A percentile compares a stretch with the other conserved stretches of the same genome.
Evolutionary conservation across 169 alveolate species (phyloP).

Genomic region (Eimeria sp.): DNA sequence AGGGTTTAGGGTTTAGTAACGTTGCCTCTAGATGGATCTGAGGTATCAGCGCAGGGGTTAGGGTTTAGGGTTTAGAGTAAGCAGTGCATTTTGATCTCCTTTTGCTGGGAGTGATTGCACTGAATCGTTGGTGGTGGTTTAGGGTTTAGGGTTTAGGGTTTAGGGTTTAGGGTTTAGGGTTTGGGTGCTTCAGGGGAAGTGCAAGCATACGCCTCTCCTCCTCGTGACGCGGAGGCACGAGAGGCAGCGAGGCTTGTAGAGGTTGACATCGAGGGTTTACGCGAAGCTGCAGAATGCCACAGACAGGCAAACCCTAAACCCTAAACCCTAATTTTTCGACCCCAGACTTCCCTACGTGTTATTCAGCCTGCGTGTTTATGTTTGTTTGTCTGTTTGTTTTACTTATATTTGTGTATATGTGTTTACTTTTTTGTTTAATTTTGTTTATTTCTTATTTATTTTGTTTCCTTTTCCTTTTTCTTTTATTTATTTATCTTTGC

Average conservation of each 20-base stretch:
- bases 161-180: constrained; percentile 15
- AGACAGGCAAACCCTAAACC: constrained; percentile 93
- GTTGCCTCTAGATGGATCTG: neutral
- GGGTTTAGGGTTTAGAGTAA: neutral
- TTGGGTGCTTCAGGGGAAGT: neutral
- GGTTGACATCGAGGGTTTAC: constrained; percentile 94
- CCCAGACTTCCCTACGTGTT: no score
- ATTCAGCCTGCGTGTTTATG: no score
- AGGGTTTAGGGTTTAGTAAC: constrained; percentile 2
- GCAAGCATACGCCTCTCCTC: constrained; percentile 19
- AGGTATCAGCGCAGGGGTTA: neutral
- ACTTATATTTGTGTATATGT: no score
- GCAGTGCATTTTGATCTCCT: no score
- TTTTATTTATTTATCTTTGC: no score
- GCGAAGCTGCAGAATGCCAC: constrained; percentile 99
- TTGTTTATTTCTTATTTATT: no score
- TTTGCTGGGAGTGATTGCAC: neutral
- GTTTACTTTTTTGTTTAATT: no score
- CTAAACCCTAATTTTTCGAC: neutral
- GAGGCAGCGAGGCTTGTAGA: constrained; percentile 84
- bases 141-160: constrained; percentile 15
- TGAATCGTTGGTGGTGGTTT: neutral
- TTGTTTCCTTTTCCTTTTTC: no score
- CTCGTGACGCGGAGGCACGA: constrained; percentile 73
- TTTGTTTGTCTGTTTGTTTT: neutral